Percentiles rank a stretch among this genome's conserved stretches.
Evolutionary conservation across 306 rosid species (phyloP).

Genomic region (Gleditsia sinensis): DNA sequence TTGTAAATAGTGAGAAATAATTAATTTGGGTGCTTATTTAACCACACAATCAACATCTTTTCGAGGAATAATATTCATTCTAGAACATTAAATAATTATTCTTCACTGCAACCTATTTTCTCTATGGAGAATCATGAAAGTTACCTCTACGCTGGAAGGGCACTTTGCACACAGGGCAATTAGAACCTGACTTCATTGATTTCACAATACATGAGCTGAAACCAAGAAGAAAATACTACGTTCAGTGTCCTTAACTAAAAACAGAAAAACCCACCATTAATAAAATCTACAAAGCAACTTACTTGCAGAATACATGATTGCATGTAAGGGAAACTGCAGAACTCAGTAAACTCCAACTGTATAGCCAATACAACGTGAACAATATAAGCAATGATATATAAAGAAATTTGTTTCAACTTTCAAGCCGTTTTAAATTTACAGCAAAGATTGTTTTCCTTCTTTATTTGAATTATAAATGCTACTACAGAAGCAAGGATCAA

Average conservation of each 20-base stretch:
- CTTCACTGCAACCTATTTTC: neutral
- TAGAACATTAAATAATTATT: neutral
- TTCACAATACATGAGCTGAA: slow-evolving; percentile 68
- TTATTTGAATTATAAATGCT: neutral
- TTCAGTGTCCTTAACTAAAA: neutral
- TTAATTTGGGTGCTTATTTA: neutral
- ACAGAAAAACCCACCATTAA: neutral
- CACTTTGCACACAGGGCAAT: slow-evolving; percentile 87
- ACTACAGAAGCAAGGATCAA: neutral
- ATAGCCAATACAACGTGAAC: neutral
- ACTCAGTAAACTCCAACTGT: slow-evolving; percentile 66
- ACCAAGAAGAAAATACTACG: neutral
- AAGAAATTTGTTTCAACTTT: neutral
- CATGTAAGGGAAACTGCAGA: slow-evolving; percentile 76
- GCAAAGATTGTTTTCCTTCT: neutral
- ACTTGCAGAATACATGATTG: slow-evolving; percentile 96
- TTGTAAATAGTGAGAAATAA: neutral
- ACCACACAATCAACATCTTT: neutral
- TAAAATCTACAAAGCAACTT: slow-evolving; percentile 4
- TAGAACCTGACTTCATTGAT: slow-evolving; percentile 73
- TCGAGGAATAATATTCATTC: neutral
- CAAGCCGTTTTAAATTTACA: neutral
- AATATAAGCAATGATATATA: neutral
- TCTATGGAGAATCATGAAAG: neutral
- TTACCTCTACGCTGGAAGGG: slow-evolving; percentile 87